A percentile compares a stretch with the other conserved stretches of the same genome.
These are phyloP conservation scores for Rhizodiscina lignyota DNA, from an alignment of 495 filamentous ascomycete species.

Conservation along the genomic window DNA sequence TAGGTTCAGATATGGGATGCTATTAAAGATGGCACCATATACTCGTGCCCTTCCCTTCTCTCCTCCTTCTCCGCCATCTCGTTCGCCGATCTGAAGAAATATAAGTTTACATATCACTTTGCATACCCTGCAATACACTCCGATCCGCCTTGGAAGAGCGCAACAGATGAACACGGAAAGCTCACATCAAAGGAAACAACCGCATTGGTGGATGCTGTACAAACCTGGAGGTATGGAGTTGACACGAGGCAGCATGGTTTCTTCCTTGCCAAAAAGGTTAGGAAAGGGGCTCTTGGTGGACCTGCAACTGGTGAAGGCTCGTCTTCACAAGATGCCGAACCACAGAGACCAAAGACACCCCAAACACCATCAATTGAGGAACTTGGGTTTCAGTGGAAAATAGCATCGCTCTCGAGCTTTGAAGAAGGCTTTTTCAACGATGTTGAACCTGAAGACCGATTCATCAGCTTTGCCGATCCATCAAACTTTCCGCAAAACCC, in stretches of 20 bases:
- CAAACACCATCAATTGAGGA: too few species aligned
- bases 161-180: conserved; percentile 17
- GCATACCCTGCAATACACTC: conserved; percentile 87
- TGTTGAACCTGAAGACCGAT: conserved; percentile 45
- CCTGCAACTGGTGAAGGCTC: conserved; percentile 8
- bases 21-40: conserved; percentile 88
- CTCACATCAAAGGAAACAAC: conserved; percentile 52
- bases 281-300: conserved; percentile 5
- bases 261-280: conserved; percentile 71
- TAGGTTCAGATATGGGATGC: conserved; percentile 80
- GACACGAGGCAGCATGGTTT: conserved; percentile 81
- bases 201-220: conserved; percentile 56
- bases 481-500: conserved; percentile 75
- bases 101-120: conserved; percentile 88
- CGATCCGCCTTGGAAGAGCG: conserved; percentile 55
- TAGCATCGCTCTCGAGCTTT: conserved; percentile 58
- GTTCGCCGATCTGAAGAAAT: conserved; percentile 95
- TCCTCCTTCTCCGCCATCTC: conserved; percentile 75
- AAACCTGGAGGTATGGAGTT: conserved; percentile 68
- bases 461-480: conserved; percentile 76
- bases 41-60: conserved; percentile 79
- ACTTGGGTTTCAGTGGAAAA: conserved; percentile 52
- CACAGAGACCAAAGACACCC: conserved; percentile 22
- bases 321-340: conserved; percentile 10
- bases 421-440: conserved; percentile 77